Conservation (phyloP, 2,329 filamentous ascomycete species). For the Microdochium bolleyi region DNA sequence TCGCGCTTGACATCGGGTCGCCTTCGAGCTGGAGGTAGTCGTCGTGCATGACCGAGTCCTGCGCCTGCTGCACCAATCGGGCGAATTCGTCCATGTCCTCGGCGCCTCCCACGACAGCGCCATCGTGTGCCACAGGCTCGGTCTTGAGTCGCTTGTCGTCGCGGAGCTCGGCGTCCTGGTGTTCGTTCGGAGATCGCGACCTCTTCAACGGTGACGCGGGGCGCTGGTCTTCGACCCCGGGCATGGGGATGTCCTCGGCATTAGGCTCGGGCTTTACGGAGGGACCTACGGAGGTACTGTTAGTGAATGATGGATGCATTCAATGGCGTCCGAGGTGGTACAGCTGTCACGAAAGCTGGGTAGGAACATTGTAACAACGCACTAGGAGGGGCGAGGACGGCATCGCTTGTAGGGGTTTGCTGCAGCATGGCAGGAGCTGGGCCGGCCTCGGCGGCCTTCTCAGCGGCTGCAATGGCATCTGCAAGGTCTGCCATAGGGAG, state of each 20-base stretch:
- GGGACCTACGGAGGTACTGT: background rate
- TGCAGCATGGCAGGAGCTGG: background rate
- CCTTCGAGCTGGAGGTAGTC: background rate
- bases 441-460: background rate
- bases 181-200: constrained; percentile 10
- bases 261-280: constrained; percentile 18
- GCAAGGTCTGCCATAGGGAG: background rate
- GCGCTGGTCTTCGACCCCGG: constrained; percentile 7
- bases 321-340: too few species aligned
- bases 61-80: constrained; percentile 16
- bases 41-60: constrained; percentile 18
- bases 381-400: background rate
- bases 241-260: constrained; percentile 11
- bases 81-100: constrained; percentile 4
- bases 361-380: background rate
- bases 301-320: background rate
- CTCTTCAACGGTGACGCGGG: constrained; percentile 16
- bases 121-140: constrained; percentile 9
- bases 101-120: constrained; percentile 9
- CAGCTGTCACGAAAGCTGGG: background rate
- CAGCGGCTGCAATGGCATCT: constrained; percentile 1
- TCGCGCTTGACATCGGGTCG: background rate
- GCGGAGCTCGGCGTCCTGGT: constrained; percentile 4
- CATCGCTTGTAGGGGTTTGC: background rate
- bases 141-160: constrained; percentile 20